phyloP scores from a whole-genome alignment of 108 stramenopile genomes.

The Cyclotella kingstonii region DNA sequence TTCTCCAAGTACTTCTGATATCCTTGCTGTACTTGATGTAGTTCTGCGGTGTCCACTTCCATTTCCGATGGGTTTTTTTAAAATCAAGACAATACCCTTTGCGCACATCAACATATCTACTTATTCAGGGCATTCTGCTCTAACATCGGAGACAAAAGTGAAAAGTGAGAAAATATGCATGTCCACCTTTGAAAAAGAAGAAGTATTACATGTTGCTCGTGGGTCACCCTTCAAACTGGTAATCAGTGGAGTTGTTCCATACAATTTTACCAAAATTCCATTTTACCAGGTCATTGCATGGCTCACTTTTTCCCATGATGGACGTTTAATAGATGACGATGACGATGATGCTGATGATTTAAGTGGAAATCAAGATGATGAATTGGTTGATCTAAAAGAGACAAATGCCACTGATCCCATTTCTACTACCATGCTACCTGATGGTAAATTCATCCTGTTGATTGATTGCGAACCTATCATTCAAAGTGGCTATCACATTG shows the following conservation, averaged over 20 bases:
- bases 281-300: conserved; percentile 27
- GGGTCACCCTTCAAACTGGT: conserved; percentile 15
- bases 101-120: conserved; percentile 4
- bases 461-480: conserved; percentile 22
- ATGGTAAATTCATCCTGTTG: conserved; percentile 17
- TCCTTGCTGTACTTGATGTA: conserved; percentile 12
- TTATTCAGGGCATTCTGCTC: not conserved
- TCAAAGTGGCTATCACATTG: conserved; percentile 14
- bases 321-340: conserved; percentile 23
- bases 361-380: not conserved
- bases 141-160: not conserved
- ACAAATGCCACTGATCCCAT: not conserved
- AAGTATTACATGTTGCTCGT: conserved; percentile 15
- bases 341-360: conserved; percentile 5
- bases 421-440: conserved; percentile 10
- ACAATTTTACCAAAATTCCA: not conserved
- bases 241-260: conserved; percentile 17
- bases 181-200: not conserved
- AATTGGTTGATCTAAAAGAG: not conserved
- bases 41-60: conserved; percentile 18
- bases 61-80: conserved; percentile 19
- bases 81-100: conserved; percentile 13
- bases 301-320: conserved; percentile 7
- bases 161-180: too few relatives aligned
- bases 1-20: not conserved